These are phyloP conservation scores for Colletotrichum falcatum DNA, from an alignment of 2,329 filamentous ascomycete species.

Conservation along the genomic window DNA sequence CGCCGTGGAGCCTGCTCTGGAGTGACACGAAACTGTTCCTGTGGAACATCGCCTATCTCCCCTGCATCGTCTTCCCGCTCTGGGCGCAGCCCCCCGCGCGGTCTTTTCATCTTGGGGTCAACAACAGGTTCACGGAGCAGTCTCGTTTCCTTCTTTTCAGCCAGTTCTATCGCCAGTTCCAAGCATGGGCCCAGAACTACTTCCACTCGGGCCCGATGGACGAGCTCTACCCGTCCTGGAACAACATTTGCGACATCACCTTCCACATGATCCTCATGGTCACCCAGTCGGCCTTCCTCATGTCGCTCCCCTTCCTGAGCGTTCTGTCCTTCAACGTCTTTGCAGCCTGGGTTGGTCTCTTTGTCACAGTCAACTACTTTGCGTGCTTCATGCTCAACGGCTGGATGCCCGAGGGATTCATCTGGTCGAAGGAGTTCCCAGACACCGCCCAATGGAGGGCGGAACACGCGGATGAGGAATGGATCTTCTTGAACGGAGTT, in stretches of 20 bases:
- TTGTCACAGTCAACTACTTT: conserved; percentile 62
- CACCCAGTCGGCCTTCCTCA: conserved; percentile 68
- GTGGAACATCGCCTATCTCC: not conserved
- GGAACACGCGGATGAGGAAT: conserved; percentile 71
- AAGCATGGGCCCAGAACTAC: conserved; percentile 2
- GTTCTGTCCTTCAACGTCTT: conserved; percentile 63
- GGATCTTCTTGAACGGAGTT: conserved; percentile 84
- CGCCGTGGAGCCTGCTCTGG: conserved; percentile 20
- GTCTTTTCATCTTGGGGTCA: conserved; percentile 16
- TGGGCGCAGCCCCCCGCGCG: conserved; percentile 18
- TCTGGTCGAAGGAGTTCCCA: conserved; percentile 61
- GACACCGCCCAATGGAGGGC: conserved; percentile 42
- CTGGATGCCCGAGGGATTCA: conserved; percentile 48
- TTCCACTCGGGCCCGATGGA: conserved; percentile 27
- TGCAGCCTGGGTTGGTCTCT: conserved; percentile 52
- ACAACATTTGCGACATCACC: conserved; percentile 13
- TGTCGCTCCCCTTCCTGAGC: conserved; percentile 63
- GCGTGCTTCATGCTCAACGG: conserved; percentile 66
- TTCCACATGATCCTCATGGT: conserved; percentile 16
- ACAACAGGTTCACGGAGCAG: conserved; percentile 10
- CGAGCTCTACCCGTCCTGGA: conserved; percentile 32
- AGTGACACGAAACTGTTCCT: conserved; percentile 16
- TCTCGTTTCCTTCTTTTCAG: conserved; percentile 4
- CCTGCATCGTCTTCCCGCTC: conserved; percentile 27
- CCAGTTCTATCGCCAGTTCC: conserved; percentile 2